Percentiles rank a stretch among this genome's conserved stretches.
Conservation (phyloP, 2,329 filamentous ascomycete genomes). For the Cylindrodendrum hubeiense region DNA sequence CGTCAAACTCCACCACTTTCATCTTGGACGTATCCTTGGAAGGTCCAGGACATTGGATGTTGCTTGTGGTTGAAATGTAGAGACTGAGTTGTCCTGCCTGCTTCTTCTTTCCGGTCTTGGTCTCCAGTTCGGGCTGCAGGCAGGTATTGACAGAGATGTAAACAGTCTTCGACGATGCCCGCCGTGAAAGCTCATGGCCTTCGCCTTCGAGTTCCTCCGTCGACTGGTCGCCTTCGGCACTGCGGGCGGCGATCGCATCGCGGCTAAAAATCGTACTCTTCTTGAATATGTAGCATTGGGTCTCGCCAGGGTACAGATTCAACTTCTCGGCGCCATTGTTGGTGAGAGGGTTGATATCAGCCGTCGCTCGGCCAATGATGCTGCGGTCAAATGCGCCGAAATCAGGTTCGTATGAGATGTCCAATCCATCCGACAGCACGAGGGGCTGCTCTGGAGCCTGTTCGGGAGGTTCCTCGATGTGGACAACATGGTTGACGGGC, state of each 20-base stretch:
- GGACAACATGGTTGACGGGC: conserved; percentile 23
- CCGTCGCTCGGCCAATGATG: conserved; percentile 72
- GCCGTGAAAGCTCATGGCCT: conserved; percentile 35
- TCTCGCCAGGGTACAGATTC: conserved; percentile 73
- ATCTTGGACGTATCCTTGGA: conserved; percentile 36
- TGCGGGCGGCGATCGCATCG: conserved; percentile 30
- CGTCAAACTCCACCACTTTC: conserved; percentile 63
- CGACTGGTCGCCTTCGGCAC: conserved; percentile 27
- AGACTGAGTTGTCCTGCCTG: conserved; percentile 79
- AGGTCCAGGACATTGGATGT: conserved; percentile 46
- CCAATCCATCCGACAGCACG: conserved; percentile 30
- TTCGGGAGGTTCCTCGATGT: conserved; percentile 19
- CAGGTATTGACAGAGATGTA: conserved; percentile 92
- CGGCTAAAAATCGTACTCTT: conserved; percentile 44
- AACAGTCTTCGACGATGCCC: conserved; percentile 60
- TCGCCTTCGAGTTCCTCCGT: conserved; percentile 24
- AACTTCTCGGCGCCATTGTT: conserved; percentile 74
- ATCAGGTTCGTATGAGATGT: conserved; percentile 67
- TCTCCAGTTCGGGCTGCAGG: conserved; percentile 70
- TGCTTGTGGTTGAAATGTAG: conserved; percentile 79
- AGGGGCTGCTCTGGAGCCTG: conserved; percentile 1
- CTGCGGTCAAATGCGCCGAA: conserved; percentile 72
- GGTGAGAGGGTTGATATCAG: conserved; percentile 60
- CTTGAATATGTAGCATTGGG: conserved; percentile 58
- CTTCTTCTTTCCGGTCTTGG: conserved; percentile 25